These are phyloP conservation scores for Fusarium lyarnte DNA, from an alignment of 2,329 filamentous ascomycete genomes.

Conservation along the genomic window DNA sequence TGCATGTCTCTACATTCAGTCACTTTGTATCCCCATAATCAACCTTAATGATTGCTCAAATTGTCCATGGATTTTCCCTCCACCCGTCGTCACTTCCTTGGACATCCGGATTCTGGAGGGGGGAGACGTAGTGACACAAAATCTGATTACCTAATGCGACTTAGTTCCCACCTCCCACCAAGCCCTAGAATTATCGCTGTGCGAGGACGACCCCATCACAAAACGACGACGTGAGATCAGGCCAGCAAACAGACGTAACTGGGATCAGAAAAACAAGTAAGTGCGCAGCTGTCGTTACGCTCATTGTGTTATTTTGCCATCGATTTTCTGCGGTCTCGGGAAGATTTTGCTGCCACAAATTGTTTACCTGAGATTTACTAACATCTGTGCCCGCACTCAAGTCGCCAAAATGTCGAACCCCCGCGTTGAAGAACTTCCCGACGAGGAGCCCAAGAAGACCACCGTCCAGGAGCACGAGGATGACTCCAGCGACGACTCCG, in stretches of 20 bases:
- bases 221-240: constrained; percentile 49
- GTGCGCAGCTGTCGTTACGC: constrained; percentile 40
- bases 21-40: not conserved
- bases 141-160: constrained; percentile 53
- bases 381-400: constrained; percentile 45
- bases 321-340: constrained; percentile 24
- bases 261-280: constrained; percentile 51
- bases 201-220: constrained; percentile 52
- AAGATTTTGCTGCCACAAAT: constrained; percentile 33
- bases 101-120: constrained; percentile 4
- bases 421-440: constrained; percentile 96
- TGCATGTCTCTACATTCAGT: not conserved
- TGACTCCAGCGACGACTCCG: constrained; percentile 76
- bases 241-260: constrained; percentile 46
- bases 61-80: constrained; percentile 1
- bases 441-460: constrained; percentile 87
- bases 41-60: constrained; percentile 7
- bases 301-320: constrained; percentile 8
- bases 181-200: constrained; percentile 58
- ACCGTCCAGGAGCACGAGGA: constrained; percentile 77
- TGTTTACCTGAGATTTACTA: constrained; percentile 39
- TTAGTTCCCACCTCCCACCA: constrained; percentile 52
- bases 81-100: constrained; percentile 12
- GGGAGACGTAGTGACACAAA: constrained; percentile 21
- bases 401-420: constrained; percentile 88